Conservation (phyloP, 768 basidiomycete genomes). For the Suillus americanus region DNA sequence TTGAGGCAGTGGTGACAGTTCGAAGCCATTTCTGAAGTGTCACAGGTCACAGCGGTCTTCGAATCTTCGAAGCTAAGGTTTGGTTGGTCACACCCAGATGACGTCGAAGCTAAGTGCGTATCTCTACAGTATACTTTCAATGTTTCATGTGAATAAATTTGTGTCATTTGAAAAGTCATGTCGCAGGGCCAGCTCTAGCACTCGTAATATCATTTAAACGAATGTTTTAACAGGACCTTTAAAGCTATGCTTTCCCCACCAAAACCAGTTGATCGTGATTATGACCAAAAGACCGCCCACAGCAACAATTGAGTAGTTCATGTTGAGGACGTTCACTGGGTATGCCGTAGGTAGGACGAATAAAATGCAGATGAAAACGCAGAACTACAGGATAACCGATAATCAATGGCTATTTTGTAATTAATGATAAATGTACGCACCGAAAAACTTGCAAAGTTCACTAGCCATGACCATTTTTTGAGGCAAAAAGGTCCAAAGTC, state of each 20-base stretch:
- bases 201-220: too few relatives aligned
- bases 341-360: conserved; percentile 58
- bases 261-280: conserved; percentile 45
- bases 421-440: conserved; percentile 29
- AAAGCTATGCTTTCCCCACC: conserved; percentile 48
- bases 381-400: conserved; percentile 43
- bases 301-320: conserved; percentile 60
- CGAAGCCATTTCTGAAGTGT: too few relatives aligned
- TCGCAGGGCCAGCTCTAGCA: too few relatives aligned
- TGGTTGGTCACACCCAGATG: too few relatives aligned
- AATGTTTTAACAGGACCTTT: conserved; percentile 44
- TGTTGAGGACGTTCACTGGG: conserved; percentile 49
- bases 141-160: too few relatives aligned
- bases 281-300: conserved; percentile 46
- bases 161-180: too few relatives aligned
- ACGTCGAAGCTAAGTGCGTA: too few relatives aligned
- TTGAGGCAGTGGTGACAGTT: too few relatives aligned
- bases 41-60: too few relatives aligned
- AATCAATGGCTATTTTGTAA: background rate
- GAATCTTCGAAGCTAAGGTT: too few relatives aligned
- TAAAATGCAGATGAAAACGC: conserved; percentile 50
- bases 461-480: conserved; percentile 50
- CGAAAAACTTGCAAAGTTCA: conserved; percentile 48
- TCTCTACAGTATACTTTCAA: too few relatives aligned
- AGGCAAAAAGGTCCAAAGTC: conserved; percentile 52